Evolutionary conservation across 2,329 filamentous ascomycete genomes (phyloP), one percentile per base, ranked within the genome.

Genomic region (Diplodia intermedia): DNA sequence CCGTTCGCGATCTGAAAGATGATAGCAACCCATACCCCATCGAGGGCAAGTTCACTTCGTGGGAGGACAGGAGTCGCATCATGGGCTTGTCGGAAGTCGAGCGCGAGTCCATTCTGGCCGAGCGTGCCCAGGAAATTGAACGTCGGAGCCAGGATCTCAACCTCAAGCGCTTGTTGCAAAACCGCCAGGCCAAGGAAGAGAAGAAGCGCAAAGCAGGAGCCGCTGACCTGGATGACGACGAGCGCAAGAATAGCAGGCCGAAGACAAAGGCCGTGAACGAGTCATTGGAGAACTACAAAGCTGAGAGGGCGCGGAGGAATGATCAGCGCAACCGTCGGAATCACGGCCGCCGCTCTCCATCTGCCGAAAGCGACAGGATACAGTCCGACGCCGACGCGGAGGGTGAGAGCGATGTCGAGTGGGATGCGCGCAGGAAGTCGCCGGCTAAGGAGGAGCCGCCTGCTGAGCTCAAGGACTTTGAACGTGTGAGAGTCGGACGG

Each of bases 31-130:
- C 89, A 67, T 95, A 96, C 76, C 93, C 94, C 0, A 86, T 97
- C 70, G 95, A 99, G 71, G 94, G 94, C 73, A 89, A 95, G 75
- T 91, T 88, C 77, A 84, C 86, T 69, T 86, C 88, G 74, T 82
- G 81, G 69, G 82, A 83, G 71, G 84, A 84, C 71, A 83, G 81
- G 73, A 76, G 78, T 11, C 72, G 91, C 63, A 95, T 99, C 70
- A 89, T 95, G 86, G 87, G 85, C 68, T 89, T 97, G 86, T 90
- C 93, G 36, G 94, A 98, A 81, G 90, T 98, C 63, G 90, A 97
- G 76, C 91, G 94, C 70, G 95, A 99, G 79, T 89, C 93, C 76
- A 90, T 97, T 54, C 86, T 99, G 7, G 94, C 93, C 23, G 92
- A 97, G 72, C 92, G 95, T 71, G 90, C 91, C 43, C 89, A 92